A percentile compares a stretch with the other conserved stretches of the same genome.
Evolutionary conservation across 139 green algal species (phyloP).

Genomic region (Chlamydomonas sp.): DNA sequence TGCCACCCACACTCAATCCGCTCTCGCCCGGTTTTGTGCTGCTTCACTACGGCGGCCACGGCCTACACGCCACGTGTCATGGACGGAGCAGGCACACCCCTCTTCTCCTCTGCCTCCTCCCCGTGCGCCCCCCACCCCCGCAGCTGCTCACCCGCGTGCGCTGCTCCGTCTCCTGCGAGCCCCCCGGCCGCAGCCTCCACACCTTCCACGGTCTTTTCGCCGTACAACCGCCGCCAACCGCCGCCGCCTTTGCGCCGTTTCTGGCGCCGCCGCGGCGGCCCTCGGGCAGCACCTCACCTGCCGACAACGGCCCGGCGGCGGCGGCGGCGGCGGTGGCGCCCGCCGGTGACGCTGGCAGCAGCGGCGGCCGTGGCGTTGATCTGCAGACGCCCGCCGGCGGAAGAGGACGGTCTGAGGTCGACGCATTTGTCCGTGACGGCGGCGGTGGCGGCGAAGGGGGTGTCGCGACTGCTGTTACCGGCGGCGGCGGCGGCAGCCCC

Average conservation of each 20-base stretch:
- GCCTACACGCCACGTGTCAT: not conserved
- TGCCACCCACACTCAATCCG: too few species aligned
- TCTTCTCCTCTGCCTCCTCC: not conserved
- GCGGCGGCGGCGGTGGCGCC: too few species aligned
- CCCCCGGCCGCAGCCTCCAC: conserved; percentile 30
- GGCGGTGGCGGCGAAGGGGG: too few species aligned
- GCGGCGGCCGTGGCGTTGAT: too few species aligned
- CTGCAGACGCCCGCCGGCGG: too few species aligned
- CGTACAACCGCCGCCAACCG: not conserved
- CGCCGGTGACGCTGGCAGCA: too few species aligned
- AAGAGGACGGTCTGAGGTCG: too few species aligned
- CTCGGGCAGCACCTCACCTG: not conserved
- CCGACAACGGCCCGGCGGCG: not conserved
- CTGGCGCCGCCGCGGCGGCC: not conserved
- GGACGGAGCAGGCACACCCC: not conserved
- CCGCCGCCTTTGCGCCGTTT: not conserved
- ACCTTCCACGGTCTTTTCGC: conserved; percentile 12
- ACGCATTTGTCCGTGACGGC: too few species aligned
- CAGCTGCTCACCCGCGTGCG: not conserved
- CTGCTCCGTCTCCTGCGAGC: not conserved
- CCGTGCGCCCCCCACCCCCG: not conserved
- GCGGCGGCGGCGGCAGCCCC: not conserved
- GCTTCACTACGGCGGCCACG: not conserved
- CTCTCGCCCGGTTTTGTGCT: too few species aligned
- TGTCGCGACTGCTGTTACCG: not conserved